Conservation (phyloP, 2,329 filamentous ascomycete genomes). For the Aspergillus tubingensis region DNA sequence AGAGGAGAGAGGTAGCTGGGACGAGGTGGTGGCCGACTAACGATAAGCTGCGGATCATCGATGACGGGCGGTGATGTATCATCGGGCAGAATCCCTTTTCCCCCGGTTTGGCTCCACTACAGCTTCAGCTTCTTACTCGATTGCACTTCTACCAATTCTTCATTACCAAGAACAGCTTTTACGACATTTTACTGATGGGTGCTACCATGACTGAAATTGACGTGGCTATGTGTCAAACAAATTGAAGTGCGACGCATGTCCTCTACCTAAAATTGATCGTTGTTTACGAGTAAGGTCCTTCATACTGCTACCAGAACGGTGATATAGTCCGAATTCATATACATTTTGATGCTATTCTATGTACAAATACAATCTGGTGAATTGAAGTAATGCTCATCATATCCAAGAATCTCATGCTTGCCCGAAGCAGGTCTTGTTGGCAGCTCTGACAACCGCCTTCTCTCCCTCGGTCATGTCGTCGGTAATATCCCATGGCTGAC, state of each 20-base stretch:
- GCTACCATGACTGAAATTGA: no score
- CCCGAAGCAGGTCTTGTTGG: conserved; percentile 58
- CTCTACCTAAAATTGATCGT: no score
- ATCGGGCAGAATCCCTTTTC: background rate
- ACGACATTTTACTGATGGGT: no score
- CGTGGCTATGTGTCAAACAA: no score
- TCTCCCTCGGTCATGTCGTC: conserved; percentile 53
- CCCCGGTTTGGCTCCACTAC: background rate
- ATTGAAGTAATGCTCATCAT: background rate
- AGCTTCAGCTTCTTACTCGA: background rate
- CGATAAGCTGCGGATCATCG: background rate
- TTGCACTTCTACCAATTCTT: no score
- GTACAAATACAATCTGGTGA: background rate
- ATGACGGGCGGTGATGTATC: background rate
- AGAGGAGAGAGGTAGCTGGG: conserved; percentile 2
- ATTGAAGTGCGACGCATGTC: no score
- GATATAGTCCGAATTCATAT: background rate
- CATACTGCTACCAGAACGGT: background rate
- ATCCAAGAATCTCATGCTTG: background rate
- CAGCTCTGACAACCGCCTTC: conserved; percentile 52
- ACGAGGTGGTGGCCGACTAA: background rate
- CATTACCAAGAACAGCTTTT: no score
- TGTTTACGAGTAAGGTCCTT: no score
- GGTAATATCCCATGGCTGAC: conserved; percentile 52
- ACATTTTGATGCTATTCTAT: background rate